These are phyloP conservation scores for Alternaria arborescens DNA, from an alignment of 2,329 filamentous ascomycete species.

Conservation along the genomic window DNA sequence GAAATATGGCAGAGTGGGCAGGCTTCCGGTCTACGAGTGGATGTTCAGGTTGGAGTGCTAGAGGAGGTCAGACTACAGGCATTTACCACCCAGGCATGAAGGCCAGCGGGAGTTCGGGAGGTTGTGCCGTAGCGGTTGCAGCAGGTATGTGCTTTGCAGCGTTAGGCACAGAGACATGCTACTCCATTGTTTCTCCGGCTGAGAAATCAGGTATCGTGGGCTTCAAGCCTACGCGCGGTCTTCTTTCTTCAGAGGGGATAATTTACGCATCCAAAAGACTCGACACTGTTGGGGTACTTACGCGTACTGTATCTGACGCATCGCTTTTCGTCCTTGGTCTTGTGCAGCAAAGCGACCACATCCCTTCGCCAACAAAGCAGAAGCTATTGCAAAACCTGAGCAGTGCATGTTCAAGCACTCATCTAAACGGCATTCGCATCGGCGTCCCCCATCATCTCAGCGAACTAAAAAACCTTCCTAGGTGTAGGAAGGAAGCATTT, in stretches of 20 bases:
- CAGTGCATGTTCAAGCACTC: conserved; percentile 13
- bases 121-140: conserved; percentile 65
- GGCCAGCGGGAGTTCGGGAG: conserved; percentile 68
- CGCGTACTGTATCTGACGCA: conserved; percentile 62
- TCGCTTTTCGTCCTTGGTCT: conserved; percentile 56
- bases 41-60: conserved; percentile 68
- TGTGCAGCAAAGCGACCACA: not conserved
- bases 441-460: conserved; percentile 11
- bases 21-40: conserved; percentile 64
- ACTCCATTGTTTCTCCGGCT: conserved; percentile 25
- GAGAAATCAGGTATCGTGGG: conserved; percentile 28
- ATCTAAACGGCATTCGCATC: conserved; percentile 16
- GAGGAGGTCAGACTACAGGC: conserved; percentile 67
- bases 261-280: conserved; percentile 66
- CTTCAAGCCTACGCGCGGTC: conserved; percentile 50
- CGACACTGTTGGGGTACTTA: conserved; percentile 62
- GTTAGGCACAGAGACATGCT: conserved; percentile 63
- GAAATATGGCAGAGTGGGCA: conserved; percentile 66
- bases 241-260: conserved; percentile 66
- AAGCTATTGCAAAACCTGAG: not conserved
- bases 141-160: conserved; percentile 65
- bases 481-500: conserved; percentile 13
- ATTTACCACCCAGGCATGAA: conserved; percentile 67
- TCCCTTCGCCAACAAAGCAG: not conserved
- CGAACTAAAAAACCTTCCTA: not conserved